Evolutionary conservation across 139 green algal genomes (phyloP).

Genomic region (Coelastrella sp.): DNA sequence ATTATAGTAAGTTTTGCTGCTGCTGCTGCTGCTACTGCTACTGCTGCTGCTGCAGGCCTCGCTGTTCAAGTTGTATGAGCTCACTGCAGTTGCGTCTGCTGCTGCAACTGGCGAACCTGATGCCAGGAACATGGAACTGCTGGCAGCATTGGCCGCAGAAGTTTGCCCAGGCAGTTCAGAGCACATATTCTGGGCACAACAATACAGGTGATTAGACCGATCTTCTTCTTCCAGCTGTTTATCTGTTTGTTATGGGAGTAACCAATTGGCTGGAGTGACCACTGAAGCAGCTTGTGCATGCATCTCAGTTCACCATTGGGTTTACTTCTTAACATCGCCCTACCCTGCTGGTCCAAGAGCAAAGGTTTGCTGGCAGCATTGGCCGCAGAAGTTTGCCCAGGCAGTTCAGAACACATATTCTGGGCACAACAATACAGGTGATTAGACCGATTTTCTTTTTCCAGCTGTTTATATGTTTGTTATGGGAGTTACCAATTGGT

Average conservation of each 20-base stretch:
- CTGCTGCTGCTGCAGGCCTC: slow-evolving; percentile 43
- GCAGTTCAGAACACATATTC: slow-evolving; percentile 51
- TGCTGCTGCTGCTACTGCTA: not conserved
- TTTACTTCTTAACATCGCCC: too few species aligned
- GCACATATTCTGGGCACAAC: slow-evolving; percentile 50
- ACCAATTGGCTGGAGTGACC: not conserved
- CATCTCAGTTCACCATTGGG: too few species aligned
- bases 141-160: slow-evolving; percentile 48
- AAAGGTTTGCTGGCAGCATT: slow-evolving; percentile 57
- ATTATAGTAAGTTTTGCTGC: not conserved
- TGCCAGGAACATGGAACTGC: slow-evolving; percentile 51
- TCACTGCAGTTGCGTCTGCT: slow-evolving; percentile 42
- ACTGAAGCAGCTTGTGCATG: too few species aligned
- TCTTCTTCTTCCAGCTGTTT: not conserved
- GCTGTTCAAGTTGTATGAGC: slow-evolving; percentile 53
- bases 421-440: slow-evolving; percentile 38
- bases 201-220: not conserved
- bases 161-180: slow-evolving; percentile 49
- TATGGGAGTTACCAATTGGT: not conserved
- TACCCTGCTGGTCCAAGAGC: too few species aligned
- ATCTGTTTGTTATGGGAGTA: not conserved
- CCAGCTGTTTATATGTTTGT: not conserved
- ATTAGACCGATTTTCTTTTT: not conserved
- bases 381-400: slow-evolving; percentile 42
- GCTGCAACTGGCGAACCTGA: slow-evolving; percentile 49